A percentile compares a stretch with the other conserved stretches of the same genome.
These are phyloP conservation scores for Cornus florida DNA, from an alignment of 148 eudicot species.

Conservation along the genomic window DNA sequence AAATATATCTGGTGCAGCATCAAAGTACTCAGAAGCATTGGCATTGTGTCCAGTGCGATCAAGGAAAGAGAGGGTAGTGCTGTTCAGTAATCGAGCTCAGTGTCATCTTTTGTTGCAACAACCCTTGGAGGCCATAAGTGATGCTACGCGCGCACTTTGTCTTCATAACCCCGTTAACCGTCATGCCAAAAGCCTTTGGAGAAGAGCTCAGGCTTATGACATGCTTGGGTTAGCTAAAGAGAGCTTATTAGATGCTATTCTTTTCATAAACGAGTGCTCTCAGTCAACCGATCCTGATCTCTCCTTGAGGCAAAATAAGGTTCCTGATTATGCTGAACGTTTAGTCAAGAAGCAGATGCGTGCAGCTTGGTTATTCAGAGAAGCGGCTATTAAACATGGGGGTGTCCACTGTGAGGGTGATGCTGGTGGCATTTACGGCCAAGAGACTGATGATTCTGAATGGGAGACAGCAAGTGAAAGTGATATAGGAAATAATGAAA, in stretches of 20 bases:
- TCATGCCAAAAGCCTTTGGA: conserved; percentile 96
- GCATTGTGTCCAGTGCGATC: conserved; percentile 87
- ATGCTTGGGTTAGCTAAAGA: conserved; percentile 96
- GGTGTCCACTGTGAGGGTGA: conserved; percentile 84
- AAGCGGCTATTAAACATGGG: conserved; percentile 94
- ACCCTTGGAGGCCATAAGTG: conserved; percentile 85
- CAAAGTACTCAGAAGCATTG: conserved; percentile 90
- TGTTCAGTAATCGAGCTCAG: conserved; percentile 93
- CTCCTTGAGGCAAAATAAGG: conserved; percentile 83
- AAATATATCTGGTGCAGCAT: conserved; percentile 83
- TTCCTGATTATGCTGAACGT: conserved; percentile 96
- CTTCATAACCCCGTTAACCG: conserved; percentile 88
- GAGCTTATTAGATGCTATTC: conserved; percentile 92
- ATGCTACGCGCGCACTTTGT: conserved; percentile 92
- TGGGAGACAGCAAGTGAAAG: conserved; percentile 99
- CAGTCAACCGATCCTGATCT: conserved; percentile 92
- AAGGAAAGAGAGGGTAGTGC: conserved; percentile 87
- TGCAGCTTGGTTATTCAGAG: conserved; percentile 92
- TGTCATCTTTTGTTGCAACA: conserved; percentile 88
- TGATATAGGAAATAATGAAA: conserved; percentile 75
- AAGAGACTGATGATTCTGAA: conserved; percentile 90
- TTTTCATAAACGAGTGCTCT: conserved; percentile 88
- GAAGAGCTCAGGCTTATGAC: conserved; percentile 99
- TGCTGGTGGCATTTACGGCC: conserved; percentile 63
- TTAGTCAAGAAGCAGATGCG: conserved; percentile 98